phyloP scores from a whole-genome alignment of 805 yeast genomes.

The Priceomyces castillae region DNA sequence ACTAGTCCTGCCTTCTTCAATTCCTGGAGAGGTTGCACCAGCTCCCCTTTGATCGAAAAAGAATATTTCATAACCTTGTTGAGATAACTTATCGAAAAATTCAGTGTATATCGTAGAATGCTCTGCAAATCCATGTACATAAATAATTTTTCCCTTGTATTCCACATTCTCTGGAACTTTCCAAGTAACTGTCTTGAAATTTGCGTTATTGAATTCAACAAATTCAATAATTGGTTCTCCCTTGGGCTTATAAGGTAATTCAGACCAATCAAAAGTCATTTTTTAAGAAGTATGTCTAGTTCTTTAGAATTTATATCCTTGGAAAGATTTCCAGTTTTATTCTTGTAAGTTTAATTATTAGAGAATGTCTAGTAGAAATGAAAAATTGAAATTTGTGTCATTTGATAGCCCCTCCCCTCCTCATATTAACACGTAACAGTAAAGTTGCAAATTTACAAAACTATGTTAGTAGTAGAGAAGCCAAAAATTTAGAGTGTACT shows the following conservation, averaged over 20 bases:
- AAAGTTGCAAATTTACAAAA: too few relatives aligned
- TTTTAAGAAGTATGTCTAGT: too few relatives aligned
- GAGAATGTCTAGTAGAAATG: too few relatives aligned
- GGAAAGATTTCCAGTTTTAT: too few relatives aligned
- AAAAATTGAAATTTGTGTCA: too few relatives aligned
- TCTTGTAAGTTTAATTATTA: too few relatives aligned
- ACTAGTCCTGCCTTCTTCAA: slow-evolving; percentile 52
- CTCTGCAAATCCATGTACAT: slow-evolving; percentile 75
- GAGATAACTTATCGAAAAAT: slow-evolving; percentile 50
- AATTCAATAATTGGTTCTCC: slow-evolving; percentile 27
- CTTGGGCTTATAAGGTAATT: slow-evolving; percentile 34
- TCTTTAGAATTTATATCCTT: too few relatives aligned
- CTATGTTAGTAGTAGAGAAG: too few relatives aligned
- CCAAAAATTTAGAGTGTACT: background rate
- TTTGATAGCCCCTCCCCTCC: too few relatives aligned
- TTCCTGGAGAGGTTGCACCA: slow-evolving; percentile 59
- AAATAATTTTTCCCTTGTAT: slow-evolving; percentile 53
- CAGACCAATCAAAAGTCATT: slow-evolving; percentile 3
- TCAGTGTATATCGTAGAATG: slow-evolving; percentile 47
- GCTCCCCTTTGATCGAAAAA: slow-evolving; percentile 77
- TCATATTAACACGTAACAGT: too few relatives aligned
- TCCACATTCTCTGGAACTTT: slow-evolving; percentile 30
- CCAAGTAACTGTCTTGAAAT: slow-evolving; percentile 42
- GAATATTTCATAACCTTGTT: slow-evolving; percentile 60
- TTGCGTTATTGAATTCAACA: slow-evolving; percentile 37